These are phyloP conservation scores for Yamadazyma conglobata DNA, from an alignment of 1,139 yeast species.

Conservation along the genomic window DNA sequence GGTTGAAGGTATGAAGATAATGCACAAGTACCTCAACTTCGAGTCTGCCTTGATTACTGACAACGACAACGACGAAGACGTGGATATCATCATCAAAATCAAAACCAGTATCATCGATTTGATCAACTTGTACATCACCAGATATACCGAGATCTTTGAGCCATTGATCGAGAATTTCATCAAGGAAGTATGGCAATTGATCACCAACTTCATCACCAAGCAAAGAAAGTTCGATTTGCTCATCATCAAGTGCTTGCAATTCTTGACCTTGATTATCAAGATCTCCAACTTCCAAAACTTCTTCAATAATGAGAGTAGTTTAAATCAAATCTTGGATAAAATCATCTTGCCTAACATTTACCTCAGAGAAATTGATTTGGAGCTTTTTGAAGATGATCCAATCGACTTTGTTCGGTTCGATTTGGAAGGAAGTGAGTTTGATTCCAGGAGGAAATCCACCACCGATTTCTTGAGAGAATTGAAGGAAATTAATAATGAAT, in stretches of 20 bases:
- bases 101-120: constrained; percentile 85
- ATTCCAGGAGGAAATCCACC: constrained; percentile 86
- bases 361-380: constrained; percentile 84
- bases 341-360: constrained; percentile 86
- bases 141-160: constrained; percentile 89
- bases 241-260: constrained; percentile 76
- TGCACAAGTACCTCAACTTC: constrained; percentile 76
- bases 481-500: constrained; percentile 71
- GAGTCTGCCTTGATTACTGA: constrained; percentile 53
- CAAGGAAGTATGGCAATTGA: constrained; percentile 75
- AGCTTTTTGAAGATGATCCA: constrained; percentile 94
- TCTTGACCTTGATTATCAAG: constrained; percentile 78
- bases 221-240: constrained; percentile 81
- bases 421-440: constrained; percentile 91
- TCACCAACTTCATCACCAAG: constrained; percentile 57
- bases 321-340: constrained; percentile 75
- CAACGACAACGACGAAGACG: constrained; percentile 63
- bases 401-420: constrained; percentile 88
- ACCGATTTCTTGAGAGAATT: constrained; percentile 87
- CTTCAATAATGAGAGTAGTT: constrained; percentile 64
- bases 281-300: constrained; percentile 56
- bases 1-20: constrained; percentile 68
- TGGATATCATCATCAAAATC: constrained; percentile 67
- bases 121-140: constrained; percentile 77
- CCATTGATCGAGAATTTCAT: constrained; percentile 74